Evolutionary conservation across 306 rosid genomes (phyloP).

Genomic region (Bauhinia variegata): DNA sequence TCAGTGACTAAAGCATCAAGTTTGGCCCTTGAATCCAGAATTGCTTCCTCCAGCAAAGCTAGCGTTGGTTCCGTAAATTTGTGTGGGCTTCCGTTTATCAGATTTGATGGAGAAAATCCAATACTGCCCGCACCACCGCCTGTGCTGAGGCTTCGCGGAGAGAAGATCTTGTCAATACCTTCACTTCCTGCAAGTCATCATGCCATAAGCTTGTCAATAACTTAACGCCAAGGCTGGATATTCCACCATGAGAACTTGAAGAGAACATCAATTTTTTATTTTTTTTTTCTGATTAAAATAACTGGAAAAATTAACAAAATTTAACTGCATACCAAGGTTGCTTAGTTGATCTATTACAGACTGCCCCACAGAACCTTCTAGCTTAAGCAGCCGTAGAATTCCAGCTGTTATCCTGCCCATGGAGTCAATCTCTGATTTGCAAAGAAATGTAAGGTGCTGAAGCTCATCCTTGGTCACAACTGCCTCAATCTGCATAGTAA

Average conservation of each 20-base stretch:
- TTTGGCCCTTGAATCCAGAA: slow-evolving; percentile 63
- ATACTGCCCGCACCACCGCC: slow-evolving; percentile 55
- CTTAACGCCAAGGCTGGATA: too few species aligned
- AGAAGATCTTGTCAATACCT: slow-evolving; percentile 81
- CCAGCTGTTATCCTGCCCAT: slow-evolving; percentile 89
- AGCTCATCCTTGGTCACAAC: slow-evolving; percentile 89
- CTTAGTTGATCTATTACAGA: slow-evolving; percentile 80
- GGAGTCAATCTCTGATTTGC: slow-evolving; percentile 96
- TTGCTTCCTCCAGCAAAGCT: slow-evolving; percentile 67
- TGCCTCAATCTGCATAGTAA: slow-evolving; percentile 75
- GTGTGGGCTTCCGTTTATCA: slow-evolving; percentile 49
- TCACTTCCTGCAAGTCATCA: slow-evolving; percentile 84
- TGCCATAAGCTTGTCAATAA: too few species aligned
- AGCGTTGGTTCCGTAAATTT: slow-evolving; percentile 61
- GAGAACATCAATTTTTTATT: slow-evolving; percentile 5
- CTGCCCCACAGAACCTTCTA: slow-evolving; percentile 88
- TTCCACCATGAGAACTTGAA: slow-evolving; percentile 3
- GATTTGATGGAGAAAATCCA: slow-evolving; percentile 55
- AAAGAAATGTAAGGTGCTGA: slow-evolving; percentile 79
- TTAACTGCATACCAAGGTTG: slow-evolving; percentile 72
- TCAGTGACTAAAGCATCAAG: slow-evolving; percentile 54
- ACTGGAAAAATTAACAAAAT: slow-evolving; percentile 22
- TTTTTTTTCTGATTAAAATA: slow-evolving; percentile 21
- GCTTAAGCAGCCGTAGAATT: slow-evolving; percentile 76
- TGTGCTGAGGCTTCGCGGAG: slow-evolving; percentile 59